Evolutionary conservation across 495 filamentous ascomycete genomes (phyloP), one percentile per base, ranked within the genome.

Genomic region (Hyaloscypha variabilis): DNA sequence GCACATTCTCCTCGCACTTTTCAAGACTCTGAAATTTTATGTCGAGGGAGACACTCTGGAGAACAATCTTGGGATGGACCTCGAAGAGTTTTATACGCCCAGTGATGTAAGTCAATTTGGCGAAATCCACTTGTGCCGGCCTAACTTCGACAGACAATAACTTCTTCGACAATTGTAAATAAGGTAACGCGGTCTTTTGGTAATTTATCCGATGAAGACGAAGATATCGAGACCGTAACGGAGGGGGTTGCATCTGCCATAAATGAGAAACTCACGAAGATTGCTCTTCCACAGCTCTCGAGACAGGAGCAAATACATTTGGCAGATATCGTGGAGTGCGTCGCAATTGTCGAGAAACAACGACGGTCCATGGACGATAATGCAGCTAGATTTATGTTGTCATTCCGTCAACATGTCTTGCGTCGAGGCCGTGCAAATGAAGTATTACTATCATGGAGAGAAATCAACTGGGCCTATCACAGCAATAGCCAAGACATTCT

Each of bases 391-490:
- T 98, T 91, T 76, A 84, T 97, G 75, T 80, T 97, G 26, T 96
- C 95, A 75, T 96, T 96, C 79, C 83, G 91, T 19, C 92, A 96
- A 67, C 88, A 95, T 73, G 89, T 87, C 62, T 78, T 98, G 39
- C 84, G 88, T 31, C 89, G 83, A 75, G 81, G 82, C 29, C 83
- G 87, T 71, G 79, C 85, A 8, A 85, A 83, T 68, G 87, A 86
- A 72, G 84, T 87, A 6, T 81, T 86, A 23, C 86, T 97, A 68
- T 90, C 91, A 5, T 99, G 93, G 92, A 82, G 96, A 74, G 94
- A 97, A 71, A 94, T 97, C 63, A 89, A 90, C 55, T 98, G 94
- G 93, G 96, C 94, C 24, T 94, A 90, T 69, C 93, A 97, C 75
- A 96, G 92, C 67, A 83, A 78, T 17, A 97, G 91, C 62, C 95